These are phyloP conservation scores for Kazachstania viticola DNA, from an alignment of 805 yeast genomes.

Conservation along the genomic window DNA sequence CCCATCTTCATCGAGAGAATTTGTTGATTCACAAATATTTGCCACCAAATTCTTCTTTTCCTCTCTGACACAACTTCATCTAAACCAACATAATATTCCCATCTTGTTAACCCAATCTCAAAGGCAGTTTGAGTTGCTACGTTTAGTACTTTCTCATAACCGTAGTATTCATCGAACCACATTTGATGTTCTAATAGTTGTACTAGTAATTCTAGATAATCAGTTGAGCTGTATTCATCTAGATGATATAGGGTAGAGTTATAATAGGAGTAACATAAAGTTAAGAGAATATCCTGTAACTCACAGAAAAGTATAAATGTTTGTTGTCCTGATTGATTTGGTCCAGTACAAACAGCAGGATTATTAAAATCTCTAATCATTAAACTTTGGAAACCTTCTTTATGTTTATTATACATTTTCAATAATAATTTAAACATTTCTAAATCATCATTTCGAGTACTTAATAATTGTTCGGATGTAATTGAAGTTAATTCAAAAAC, in stretches of 20 bases:
- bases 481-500: constrained; percentile 8
- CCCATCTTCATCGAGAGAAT: constrained; percentile 9
- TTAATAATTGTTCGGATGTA: constrained; percentile 3
- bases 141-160: constrained; percentile 16
- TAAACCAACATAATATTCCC: constrained; percentile 26
- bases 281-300: constrained; percentile 14
- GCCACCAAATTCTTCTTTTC: constrained; percentile 24
- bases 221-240: constrained; percentile 6
- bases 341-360: not conserved
- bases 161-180: constrained; percentile 20
- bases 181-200: constrained; percentile 16
- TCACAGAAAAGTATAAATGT: constrained; percentile 5
- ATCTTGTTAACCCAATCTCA: constrained; percentile 19
- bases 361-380: not conserved
- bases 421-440: constrained; percentile 13
- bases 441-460: constrained; percentile 8
- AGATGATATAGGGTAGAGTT: constrained; percentile 17
- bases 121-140: constrained; percentile 17
- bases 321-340: not conserved
- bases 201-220: constrained; percentile 20
- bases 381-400: not conserved
- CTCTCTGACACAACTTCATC: constrained; percentile 21
- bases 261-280: constrained; percentile 17
- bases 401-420: constrained; percentile 11
- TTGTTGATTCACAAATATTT: constrained; percentile 17